Evolutionary conservation across 2,329 filamentous ascomycete species (phyloP).

Genomic region (Venturia oleaginea): DNA sequence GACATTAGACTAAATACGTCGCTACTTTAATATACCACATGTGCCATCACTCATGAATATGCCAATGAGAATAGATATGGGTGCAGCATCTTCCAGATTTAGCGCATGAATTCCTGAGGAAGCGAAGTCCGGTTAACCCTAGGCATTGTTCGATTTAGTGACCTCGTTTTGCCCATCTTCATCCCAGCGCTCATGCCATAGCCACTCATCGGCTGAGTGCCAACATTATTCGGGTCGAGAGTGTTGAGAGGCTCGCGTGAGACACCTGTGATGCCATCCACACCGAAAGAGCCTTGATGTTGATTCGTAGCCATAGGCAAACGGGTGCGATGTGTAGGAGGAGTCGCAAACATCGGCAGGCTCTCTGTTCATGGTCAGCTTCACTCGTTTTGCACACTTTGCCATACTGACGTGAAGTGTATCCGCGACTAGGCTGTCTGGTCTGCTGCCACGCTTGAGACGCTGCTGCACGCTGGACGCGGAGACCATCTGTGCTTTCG

Average conservation of each 20-base stretch:
- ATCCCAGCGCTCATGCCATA: conserved; percentile 23
- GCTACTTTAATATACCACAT: not conserved
- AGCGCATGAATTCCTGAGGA: conserved; percentile 1
- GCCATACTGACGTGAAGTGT: not conserved
- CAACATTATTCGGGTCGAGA: conserved; percentile 19
- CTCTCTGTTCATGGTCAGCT: not conserved
- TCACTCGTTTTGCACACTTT: not conserved
- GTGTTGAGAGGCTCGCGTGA: conserved; percentile 26
- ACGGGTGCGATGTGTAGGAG: conserved; percentile 3
- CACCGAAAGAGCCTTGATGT: conserved; percentile 20
- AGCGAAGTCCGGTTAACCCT: not conserved
- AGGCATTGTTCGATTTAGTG: not conserved
- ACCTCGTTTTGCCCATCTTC: conserved; percentile 24
- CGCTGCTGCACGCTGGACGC: not conserved
- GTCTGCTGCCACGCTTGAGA: conserved; percentile 4
- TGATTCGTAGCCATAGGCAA: conserved; percentile 22
- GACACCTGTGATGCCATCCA: conserved; percentile 19
- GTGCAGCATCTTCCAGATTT: not conserved
- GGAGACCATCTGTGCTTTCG: not conserved
- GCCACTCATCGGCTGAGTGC: conserved; percentile 18
- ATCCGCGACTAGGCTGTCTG: not conserved
- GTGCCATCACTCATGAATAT: not conserved
- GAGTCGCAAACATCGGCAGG: not conserved
- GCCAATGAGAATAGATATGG: not conserved
- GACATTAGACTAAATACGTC: not conserved